Evolutionary conservation across 2,329 filamentous ascomycete genomes (phyloP).

Genomic region (Colletotrichum filicis): DNA sequence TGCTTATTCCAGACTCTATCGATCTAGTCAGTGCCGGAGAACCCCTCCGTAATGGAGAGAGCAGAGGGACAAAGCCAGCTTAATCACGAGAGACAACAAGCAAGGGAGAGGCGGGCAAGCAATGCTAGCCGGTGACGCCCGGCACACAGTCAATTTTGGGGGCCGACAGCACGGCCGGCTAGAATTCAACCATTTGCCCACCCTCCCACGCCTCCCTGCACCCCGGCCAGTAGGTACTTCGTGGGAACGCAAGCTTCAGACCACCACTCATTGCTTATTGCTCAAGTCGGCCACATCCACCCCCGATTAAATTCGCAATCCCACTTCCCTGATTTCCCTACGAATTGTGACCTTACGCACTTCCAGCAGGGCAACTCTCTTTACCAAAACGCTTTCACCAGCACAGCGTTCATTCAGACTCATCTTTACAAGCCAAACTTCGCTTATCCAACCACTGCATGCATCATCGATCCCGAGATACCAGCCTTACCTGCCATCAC

Average conservation of each 20-base stretch:
- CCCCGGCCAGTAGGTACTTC: slow-evolving; percentile 15
- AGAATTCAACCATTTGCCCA: slow-evolving; percentile 12
- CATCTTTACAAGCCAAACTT: neutral
- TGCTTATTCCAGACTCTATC: slow-evolving; percentile 7
- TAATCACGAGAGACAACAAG: slow-evolving; percentile 26
- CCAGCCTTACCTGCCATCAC: neutral
- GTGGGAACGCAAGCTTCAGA: slow-evolving; percentile 33
- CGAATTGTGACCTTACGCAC: slow-evolving; percentile 7
- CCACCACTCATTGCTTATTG: slow-evolving; percentile 34
- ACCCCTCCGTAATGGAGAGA: neutral
- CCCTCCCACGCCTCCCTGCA: slow-evolving; percentile 16
- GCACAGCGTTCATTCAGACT: neutral
- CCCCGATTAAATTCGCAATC: slow-evolving; percentile 19
- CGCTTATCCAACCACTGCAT: neutral
- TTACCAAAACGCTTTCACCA: neutral
- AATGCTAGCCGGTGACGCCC: slow-evolving; percentile 24
- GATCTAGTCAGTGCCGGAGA: neutral
- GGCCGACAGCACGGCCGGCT: slow-evolving; percentile 20
- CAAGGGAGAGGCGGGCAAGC: slow-evolving; percentile 23
- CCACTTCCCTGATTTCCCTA: slow-evolving; percentile 12
- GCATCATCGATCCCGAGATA: neutral
- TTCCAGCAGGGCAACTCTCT: neutral
- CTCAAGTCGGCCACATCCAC: slow-evolving; percentile 18
- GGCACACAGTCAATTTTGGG: slow-evolving; percentile 29
- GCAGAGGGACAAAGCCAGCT: slow-evolving; percentile 7